Evolutionary conservation across 1,284 basidiomycete genomes (phyloP), one percentile per base, ranked within the genome.

Genomic region (Tilletia caries): DNA sequence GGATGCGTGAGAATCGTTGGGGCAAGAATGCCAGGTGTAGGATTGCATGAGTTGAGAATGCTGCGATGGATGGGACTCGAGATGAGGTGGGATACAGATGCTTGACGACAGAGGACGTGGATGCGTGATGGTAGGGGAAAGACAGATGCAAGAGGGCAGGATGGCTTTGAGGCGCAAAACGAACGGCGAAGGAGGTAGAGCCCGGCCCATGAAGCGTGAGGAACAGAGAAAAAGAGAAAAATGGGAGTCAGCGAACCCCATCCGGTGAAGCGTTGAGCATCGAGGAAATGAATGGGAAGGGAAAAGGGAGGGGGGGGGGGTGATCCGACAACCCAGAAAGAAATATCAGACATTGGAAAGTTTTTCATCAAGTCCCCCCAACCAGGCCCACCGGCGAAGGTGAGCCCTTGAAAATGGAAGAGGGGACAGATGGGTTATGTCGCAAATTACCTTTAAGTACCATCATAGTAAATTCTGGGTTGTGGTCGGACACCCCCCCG

Each of bases 371-470:
- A 52, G 65, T 66, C 65, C 44, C 32, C 41, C 37, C 44, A 3
- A n/a, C 65, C 65, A 66, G 52, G 44, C 20, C 29, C 65, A 52
- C 65, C 65, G 65, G 65, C 65, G 52, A 66, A 41, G 18, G 44
- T 66, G 44, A 37, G 41, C 65, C 65, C 37, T 34, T 27, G 32
- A 44, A 44, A 44, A n/a, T 32, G 52, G 37, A 12, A 66, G 37
- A 37, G 41, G 12, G 65, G 32, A 48, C 52, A 20, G 52, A 29
- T 43, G 43, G 33, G n/a, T 50, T 67, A 37, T 34, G 66, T 46
- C 66, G 66, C 66, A 67, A 67, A 67, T 67, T 67, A 67, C 66
- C 34, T 62, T 18, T 20, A 32, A 67, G 41, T 46, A 67, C 66
- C 66, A 67, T 67, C 66, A 46, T 67, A 23, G n/a, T 23, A 27